phyloP scores from a whole-genome alignment of 2,329 filamentous ascomycete genomes.

The Juglanconis oblonga region DNA sequence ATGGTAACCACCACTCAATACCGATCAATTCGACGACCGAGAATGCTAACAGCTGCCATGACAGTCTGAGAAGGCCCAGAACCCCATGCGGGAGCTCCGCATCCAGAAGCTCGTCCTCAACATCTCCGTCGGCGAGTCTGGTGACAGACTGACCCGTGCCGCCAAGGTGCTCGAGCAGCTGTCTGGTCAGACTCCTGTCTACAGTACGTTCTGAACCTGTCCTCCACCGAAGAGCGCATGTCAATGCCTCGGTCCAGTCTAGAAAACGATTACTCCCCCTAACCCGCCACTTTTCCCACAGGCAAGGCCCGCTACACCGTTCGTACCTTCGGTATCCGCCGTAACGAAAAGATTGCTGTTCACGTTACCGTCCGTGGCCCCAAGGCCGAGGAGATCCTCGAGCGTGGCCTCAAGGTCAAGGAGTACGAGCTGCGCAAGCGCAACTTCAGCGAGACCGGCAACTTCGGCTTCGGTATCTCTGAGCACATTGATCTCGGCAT shows the following conservation, averaged over 20 bases:
- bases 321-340: conserved; percentile 99
- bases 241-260: neutral
- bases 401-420: conserved; percentile 99
- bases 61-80: conserved; percentile 80
- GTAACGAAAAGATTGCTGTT: conserved; percentile 99
- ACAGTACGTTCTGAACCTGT: conserved; percentile 64
- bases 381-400: conserved; percentile 97
- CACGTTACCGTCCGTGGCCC: conserved; percentile 99
- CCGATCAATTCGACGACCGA: neutral
- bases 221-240: neutral
- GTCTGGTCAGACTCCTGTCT: conserved; percentile 98
- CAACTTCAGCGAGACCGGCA: conserved; percentile 99
- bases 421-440: conserved; percentile 99
- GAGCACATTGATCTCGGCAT: conserved; percentile 99
- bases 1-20: conserved; percentile 32
- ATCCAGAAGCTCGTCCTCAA: conserved; percentile 99
- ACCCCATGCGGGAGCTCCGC: conserved; percentile 99
- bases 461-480: conserved; percentile 99
- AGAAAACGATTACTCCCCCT: neutral
- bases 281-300: conserved; percentile 32
- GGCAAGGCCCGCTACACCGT: conserved; percentile 99
- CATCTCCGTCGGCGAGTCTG: conserved; percentile 99
- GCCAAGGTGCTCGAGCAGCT: conserved; percentile 99
- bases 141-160: conserved; percentile 99
- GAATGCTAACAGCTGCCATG: conserved; percentile 30